These are phyloP conservation scores for Stromatinia cepivora DNA, from an alignment of 2,329 filamentous ascomycete genomes.

Conservation along the genomic window DNA sequence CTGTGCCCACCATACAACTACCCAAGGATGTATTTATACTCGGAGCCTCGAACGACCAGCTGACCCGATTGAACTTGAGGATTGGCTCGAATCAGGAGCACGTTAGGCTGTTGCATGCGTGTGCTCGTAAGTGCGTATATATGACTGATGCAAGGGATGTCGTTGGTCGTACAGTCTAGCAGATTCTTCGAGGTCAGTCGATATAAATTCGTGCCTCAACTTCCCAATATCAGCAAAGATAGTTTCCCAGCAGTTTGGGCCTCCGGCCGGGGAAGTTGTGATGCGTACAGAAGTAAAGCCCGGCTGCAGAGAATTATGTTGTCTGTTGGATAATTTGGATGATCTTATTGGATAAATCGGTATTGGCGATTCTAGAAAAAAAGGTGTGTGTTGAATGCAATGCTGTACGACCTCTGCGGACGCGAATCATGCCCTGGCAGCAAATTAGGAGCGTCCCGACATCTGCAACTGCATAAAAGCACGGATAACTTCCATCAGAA, in stretches of 20 bases:
- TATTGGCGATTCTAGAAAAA: constrained; percentile 19
- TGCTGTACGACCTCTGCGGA: constrained; percentile 22
- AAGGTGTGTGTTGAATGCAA: constrained; percentile 3
- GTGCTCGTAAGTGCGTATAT: constrained; percentile 16
- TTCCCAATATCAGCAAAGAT: constrained; percentile 16
- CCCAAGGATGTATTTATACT: constrained; percentile 20
- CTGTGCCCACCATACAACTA: constrained; percentile 16
- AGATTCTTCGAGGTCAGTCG: constrained; percentile 19
- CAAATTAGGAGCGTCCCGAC: constrained; percentile 26
- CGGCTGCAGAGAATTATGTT: constrained; percentile 17
- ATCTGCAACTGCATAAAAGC: constrained; percentile 22
- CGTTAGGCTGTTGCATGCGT: constrained; percentile 21
- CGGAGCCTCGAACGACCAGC: constrained; percentile 21
- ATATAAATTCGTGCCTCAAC: constrained; percentile 19
- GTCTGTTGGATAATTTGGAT: background rate
- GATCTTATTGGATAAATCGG: constrained; percentile 12
- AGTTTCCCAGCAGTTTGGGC: constrained; percentile 21
- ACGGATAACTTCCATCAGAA: constrained; percentile 17
- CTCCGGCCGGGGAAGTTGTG: constrained; percentile 23
- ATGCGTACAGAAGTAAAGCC: constrained; percentile 20
- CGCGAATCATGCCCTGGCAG: constrained; percentile 18
- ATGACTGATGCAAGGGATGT: constrained; percentile 21
- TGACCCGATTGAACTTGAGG: constrained; percentile 20
- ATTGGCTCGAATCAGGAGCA: constrained; percentile 18
- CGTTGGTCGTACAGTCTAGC: constrained; percentile 22